Evolutionary conservation across 2,329 filamentous ascomycete genomes (phyloP), one percentile per base, ranked within the genome.

Genomic region (Trichoderma harzianum): DNA sequence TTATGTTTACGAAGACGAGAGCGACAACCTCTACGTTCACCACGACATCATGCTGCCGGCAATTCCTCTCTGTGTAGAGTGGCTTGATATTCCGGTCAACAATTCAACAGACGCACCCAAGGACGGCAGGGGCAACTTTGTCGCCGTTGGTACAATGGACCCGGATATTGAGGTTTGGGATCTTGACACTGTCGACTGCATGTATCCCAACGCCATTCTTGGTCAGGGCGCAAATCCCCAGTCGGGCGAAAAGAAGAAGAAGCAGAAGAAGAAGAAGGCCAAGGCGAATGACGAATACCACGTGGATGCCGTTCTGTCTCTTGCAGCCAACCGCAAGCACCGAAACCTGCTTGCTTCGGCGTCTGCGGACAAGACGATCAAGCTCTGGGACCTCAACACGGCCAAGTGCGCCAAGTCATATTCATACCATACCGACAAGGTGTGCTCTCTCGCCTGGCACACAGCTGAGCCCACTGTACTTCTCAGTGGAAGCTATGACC

Each of bases 161-260:
- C 95, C 96, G 2, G 96, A 99, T 78, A 99, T 99, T 76, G 96
- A 99, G 84, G 91, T 99, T 69, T 99, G 96, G 96, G 95, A 99
- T 79, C 86, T 99, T 68, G 96, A 99, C 80, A 92, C 94, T 8
- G 90, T 99, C 67, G 96, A 99, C 84, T 93, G 92, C 89, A 97
- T 99, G 93, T 99, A 98, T 79, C 96, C 96, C 26, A 97, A 97
- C 79, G 95, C 95, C 11, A 97, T 99, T 74, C 89, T 99, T 6
- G 96, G 96, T 11, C 92, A 95, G 79, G 90, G 88, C 70, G 86
- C 85, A 47, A 86, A 85, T 60, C 78, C 82, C 2, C 85, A 86
- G 60, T 84, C 84, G 18, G 86, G 86, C 30, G 85, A 85, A 72
- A 82, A 86, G 74, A 91, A 90, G 81, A 91, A 90, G 78, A 95